Conservation (phyloP, 306 rosid species). For the Styphnolobium japonicum region DNA sequence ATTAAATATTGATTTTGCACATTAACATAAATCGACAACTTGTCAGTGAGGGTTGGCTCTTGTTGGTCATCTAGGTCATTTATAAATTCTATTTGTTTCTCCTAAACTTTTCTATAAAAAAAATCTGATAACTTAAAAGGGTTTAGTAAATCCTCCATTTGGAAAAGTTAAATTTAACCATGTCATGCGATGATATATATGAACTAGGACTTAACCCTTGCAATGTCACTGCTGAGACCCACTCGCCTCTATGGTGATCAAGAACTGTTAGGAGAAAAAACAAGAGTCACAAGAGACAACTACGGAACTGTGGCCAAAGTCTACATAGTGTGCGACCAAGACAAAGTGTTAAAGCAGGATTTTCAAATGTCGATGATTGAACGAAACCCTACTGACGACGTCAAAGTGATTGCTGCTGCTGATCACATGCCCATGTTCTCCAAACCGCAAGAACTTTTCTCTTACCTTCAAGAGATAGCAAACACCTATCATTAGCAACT, state of each 20-base stretch:
- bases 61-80: too few relatives aligned
- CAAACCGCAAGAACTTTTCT: conserved; percentile 28
- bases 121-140: neutral
- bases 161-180: neutral
- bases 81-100: too few relatives aligned
- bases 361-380: conserved; percentile 37
- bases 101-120: too few relatives aligned
- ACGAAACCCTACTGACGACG: conserved; percentile 29
- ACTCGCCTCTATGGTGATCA: neutral
- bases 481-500: conserved; percentile 13
- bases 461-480: conserved; percentile 30
- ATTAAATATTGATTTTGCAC: neutral
- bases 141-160: neutral
- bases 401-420: conserved; percentile 33
- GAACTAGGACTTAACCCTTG: conserved; percentile 39
- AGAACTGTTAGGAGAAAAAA: neutral
- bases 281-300: conserved; percentile 20
- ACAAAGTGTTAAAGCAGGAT: neutral
- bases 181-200: neutral
- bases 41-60: too few relatives aligned
- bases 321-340: conserved; percentile 38
- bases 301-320: conserved; percentile 42
- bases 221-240: conserved; percentile 33
- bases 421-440: conserved; percentile 64
- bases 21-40: too few relatives aligned